Evolutionary conservation across 371 early-diverging fungal genomes (phyloP), one percentile per base, ranked within the genome.

Genomic region (Mortierella sp.): DNA sequence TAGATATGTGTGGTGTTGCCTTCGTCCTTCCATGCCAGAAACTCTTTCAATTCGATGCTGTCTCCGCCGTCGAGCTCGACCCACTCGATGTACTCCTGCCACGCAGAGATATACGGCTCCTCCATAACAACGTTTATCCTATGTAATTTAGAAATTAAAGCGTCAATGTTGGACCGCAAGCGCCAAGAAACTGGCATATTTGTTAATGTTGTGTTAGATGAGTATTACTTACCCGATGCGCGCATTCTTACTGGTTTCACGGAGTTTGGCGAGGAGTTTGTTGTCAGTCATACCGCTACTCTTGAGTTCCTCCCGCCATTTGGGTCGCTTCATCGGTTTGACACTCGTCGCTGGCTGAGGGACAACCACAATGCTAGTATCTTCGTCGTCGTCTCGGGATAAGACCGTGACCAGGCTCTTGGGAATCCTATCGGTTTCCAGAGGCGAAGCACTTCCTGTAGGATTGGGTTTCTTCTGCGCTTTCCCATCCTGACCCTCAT

Each of bases 61-160:
- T 70, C 75, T 12, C 74, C 75, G 32, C 81, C 58, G 44, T 81
- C 84, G 55, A 84, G 56, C 54, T 78, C 84, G 32, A 84, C 74
- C 82, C 82, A 82, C 41, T 86, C 86, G 2, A 72, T 65, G 43
- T 82, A 86, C 65, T 86, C 86, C 11, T 82, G 86, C 63, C 68
- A 82, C 35, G 72, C 75, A 3, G 84, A 84, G 5, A 81, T 5
- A 10, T 46, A 78, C 0, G 84, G 78, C 54, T 78, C 83, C 8
- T 11, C 49, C 12, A 10, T 12, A 4, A 5, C 10, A 32, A 75
- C 56, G 4, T 48, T 46, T n/a, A 38, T 46, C 0, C 75, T 82
- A 48, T 8, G 6, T 16, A 27, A 70, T 38, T 24, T 54, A 2
- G 7, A 27, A 18, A 48, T 24, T 24, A 4, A 29, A 4, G 68